phyloP scores from a whole-genome alignment of 441 rosid species.

The Pelargonium cotyledonis region DNA sequence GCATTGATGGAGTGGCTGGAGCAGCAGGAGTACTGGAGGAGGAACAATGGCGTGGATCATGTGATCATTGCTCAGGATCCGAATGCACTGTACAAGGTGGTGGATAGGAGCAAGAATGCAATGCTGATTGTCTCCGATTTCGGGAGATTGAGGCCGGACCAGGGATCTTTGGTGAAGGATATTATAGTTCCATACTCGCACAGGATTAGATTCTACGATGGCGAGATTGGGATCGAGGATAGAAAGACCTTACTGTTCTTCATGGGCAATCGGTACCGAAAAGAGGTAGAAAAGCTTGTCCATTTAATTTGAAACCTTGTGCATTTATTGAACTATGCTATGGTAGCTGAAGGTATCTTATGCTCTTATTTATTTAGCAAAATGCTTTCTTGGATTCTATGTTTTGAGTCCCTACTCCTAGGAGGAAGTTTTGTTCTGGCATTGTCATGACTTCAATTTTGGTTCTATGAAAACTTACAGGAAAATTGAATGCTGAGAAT shows the following conservation, averaged over 20 bases:
- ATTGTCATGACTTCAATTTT: too few relatives aligned
- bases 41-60: slow-evolving; percentile 69
- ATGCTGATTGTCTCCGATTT: slow-evolving; percentile 68
- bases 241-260: slow-evolving; percentile 76
- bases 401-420: too few relatives aligned
- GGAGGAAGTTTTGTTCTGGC: too few relatives aligned
- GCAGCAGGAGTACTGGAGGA: slow-evolving; percentile 70
- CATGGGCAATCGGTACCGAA: slow-evolving; percentile 94
- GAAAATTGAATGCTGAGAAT: too few relatives aligned
- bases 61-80: slow-evolving; percentile 84
- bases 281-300: slow-evolving; percentile 45
- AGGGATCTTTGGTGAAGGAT: slow-evolving; percentile 86
- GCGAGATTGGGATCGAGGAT: slow-evolving; percentile 50
- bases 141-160: slow-evolving; percentile 67
- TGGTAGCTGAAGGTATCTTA: background rate
- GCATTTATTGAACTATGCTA: background rate
- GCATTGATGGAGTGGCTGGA: slow-evolving; percentile 71
- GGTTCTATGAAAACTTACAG: too few relatives aligned
- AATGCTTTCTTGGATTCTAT: too few relatives aligned
- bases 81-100: slow-evolving; percentile 59
- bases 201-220: slow-evolving; percentile 58
- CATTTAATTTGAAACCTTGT: background rate
- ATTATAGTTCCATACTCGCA: slow-evolving; percentile 86
- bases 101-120: slow-evolving; percentile 63
- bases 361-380: background rate